Evolutionary conservation across 2,329 filamentous ascomycete species (phyloP), one percentile per base, ranked within the genome.

Genomic region (Fusarium torulosum): DNA sequence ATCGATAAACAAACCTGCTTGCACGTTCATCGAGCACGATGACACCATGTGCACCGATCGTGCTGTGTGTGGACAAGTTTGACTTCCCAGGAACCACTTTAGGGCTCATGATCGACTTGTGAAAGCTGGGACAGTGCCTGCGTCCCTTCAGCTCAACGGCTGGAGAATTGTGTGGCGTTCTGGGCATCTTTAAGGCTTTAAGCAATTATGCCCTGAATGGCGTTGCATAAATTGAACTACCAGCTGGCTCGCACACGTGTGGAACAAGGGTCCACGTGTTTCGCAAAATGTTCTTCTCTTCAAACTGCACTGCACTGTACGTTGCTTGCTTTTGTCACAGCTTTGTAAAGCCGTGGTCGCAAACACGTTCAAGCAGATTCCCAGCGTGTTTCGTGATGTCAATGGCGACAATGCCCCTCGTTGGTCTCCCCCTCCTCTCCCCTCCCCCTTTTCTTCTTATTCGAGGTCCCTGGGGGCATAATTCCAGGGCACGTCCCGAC

Each of bases 211-310:
- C 62, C 63, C 54, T 65, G 45, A 41, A 56, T 53, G 65, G 61
- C 35, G 47, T 37, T 63, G 64, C 65, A 67, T 59, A 67, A 66
- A 40, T 58, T 29, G 55, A 55, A 56, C 56, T 56, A 56, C 33
- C 41, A 55, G 53, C 55, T 21, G 63, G 47, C 53, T 45, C 63
- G 63, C 59, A 72, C 68, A 73, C 67, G 71, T 71, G 68, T 73
- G 62, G 53, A 50, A 55, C 66, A 68, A 64, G 64, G 70, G 59
- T 59, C 46, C 31, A 40, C 27, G 59, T 44, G 69, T 72, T 70
- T 73, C 71, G 66, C 55, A 66, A 63, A 51, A 62, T 42, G 54
- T 44, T 57, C 25, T 59, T 68, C 55, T 56, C 53, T 59, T 47
- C 53, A 59, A 52, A 54, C 51, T 51, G 42, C 14, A 45, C 29